A percentile compares a stretch with the other conserved stretches of the same genome.
Conservation (phyloP, 805 yeast genomes). For the Kuraishia floccosa region DNA sequence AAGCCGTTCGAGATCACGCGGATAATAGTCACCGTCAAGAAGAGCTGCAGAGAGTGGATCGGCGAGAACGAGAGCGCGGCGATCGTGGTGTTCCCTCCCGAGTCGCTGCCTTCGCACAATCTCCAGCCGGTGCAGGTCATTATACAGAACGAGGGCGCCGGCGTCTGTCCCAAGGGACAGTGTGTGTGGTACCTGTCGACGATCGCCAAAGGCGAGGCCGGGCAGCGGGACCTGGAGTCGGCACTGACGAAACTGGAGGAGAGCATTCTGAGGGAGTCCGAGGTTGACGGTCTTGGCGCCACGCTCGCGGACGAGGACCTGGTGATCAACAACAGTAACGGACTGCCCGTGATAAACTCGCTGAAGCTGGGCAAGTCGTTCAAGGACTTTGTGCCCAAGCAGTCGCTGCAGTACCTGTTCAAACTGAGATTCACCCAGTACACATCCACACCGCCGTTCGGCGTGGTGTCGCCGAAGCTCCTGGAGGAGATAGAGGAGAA, state of each 20-base stretch:
- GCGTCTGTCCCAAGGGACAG: constrained; percentile 79
- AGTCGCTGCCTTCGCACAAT: constrained; percentile 57
- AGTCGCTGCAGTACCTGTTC: constrained; percentile 48
- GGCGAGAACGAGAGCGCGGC: constrained; percentile 75
- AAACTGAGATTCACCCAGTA: constrained; percentile 53
- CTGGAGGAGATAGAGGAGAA: constrained; percentile 19
- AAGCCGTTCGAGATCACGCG: constrained; percentile 54
- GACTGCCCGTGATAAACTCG: constrained; percentile 63
- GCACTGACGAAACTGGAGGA: constrained; percentile 76
- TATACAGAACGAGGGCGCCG: constrained; percentile 80
- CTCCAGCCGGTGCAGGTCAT: constrained; percentile 72
- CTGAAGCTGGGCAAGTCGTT: constrained; percentile 80
- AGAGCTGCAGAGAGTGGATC: constrained; percentile 89
- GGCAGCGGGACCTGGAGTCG: constrained; percentile 65
- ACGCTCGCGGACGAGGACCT: constrained; percentile 41
- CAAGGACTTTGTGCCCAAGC: constrained; percentile 75
- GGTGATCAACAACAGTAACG: constrained; percentile 40
- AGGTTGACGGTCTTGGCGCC: constrained; percentile 43
- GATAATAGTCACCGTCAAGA: constrained; percentile 71
- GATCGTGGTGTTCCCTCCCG: constrained; percentile 86
- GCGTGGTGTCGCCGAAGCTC: constrained; percentile 31
- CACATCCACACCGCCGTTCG: constrained; percentile 44
- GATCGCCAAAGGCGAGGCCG: constrained; percentile 56
- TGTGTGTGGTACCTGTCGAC: constrained; percentile 87
- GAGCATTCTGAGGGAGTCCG: constrained; percentile 71